Evolutionary conservation across 2,329 filamentous ascomycete genomes (phyloP), one percentile per base, ranked within the genome.

Genomic region (Fonsecaea erecta): DNA sequence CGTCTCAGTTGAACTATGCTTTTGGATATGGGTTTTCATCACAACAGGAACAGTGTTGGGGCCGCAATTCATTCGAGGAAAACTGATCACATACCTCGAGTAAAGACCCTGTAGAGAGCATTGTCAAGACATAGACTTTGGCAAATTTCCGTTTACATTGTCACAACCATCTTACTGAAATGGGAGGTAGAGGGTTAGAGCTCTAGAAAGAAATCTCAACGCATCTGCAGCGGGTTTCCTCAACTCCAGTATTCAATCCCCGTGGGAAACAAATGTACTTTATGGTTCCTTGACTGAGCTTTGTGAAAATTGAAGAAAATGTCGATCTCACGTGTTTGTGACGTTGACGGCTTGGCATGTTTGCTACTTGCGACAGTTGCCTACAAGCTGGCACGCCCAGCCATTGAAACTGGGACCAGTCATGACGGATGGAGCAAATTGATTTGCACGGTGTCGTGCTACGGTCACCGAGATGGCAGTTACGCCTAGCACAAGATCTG

Each of bases 1-100:
- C 75, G 75, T 73, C 72, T 78, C 76, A 77, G 76, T 72, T 78
- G 77, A 78, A 78, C 77, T 78, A 78, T 78, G 76, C 77, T 74
- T 74, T 74, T 74, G 68, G 63, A 68, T 73, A 72, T 71, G 72
- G 74, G 74, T 65, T 35, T 72, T 78, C 76, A 78, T 78, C 76
- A 77, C 11, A 37, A n/a, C 32, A 16, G 55, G 40, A 48, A 26
- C 24, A n/a, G 55, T 12, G 40, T 14, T 24, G 11, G 26, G n/a
- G n/a, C 32, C 14, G 30, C 16, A 12, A 7, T 30, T 7, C 16
- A 40, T 16, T 12, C 12, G 16, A n/a, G 55, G 21, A 24, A 8
- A 30, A 30, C 26, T 34, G n/a, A 34, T 5, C 26, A 48, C 55
- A 30, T 58, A 58, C 55, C 55, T 58, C 5, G 26, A 26, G 37